Evolutionary conservation across 495 filamentous ascomycete genomes (phyloP), one percentile per base, ranked within the genome.

Genomic region (Aspergillus bertholletiae): DNA sequence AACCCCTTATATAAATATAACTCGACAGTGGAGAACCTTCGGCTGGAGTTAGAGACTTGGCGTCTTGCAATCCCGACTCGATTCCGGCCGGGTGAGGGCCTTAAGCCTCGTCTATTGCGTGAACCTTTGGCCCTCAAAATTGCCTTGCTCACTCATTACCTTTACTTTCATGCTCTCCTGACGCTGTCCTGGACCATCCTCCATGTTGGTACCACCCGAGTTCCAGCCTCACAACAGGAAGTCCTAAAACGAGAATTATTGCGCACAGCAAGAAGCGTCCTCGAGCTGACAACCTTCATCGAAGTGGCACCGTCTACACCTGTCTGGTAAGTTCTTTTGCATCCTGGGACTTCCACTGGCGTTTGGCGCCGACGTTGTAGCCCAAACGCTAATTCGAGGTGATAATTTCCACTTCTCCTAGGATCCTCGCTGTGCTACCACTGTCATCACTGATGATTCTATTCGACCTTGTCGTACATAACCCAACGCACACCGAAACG

Each of bases 381-480:
- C n/a, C n/a, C n/a, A n/a, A n/a, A n/a, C n/a, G n/a, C n/a, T n/a
- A n/a, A n/a, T n/a, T n/a, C n/a, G n/a, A n/a, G n/a, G n/a, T n/a
- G n/a, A n/a, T n/a, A n/a, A n/a, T n/a, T n/a, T n/a, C n/a, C n/a
- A n/a, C n/a, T n/a, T n/a, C n/a, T n/a, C n/a, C n/a, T n/a, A 60
- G 49, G n/a, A 49, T 59, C 13, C 48, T 59, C 15, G 58, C 57
- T 21, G 49, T 53, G 7, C 56, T 68, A 4, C 66, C 68, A 23
- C 51, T 71, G 6, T 55, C 65, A 1, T 61, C 68, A n/a, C 51
- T 71, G n/a, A 69, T 71, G 27, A 62, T 67, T 35, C 50, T 71
- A 18, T 71, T 71, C 40, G 68, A 71, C 27, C 55, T 69, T 27
- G 60, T 71, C 6, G 47, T 71, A 23, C 63, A 68, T 40, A 60